phyloP scores from a whole-genome alignment of 441 rosid species.

The Manihot esculenta region DNA sequence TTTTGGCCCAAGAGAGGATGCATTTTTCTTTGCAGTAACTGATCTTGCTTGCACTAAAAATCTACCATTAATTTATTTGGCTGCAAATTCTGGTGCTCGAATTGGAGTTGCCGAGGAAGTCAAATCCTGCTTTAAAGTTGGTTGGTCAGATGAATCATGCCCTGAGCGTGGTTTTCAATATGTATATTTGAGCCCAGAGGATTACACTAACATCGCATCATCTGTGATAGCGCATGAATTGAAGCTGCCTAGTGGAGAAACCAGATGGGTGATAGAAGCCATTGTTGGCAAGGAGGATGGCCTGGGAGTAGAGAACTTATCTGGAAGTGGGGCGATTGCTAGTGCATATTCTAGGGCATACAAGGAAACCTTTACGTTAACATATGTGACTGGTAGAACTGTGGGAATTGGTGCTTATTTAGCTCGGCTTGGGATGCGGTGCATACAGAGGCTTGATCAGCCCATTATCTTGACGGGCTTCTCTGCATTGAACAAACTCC shows the following conservation, averaged over 20 bases:
- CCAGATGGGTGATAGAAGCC: constrained; percentile 93
- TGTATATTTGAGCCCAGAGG: constrained; percentile 76
- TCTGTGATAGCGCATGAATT: constrained; percentile 91
- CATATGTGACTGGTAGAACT: constrained; percentile 96
- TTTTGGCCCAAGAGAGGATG: constrained; percentile 98
- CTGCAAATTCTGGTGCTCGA: constrained; percentile 99
- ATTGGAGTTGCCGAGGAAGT: constrained; percentile 99
- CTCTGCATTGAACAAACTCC: constrained; percentile 97
- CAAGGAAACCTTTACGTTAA: constrained; percentile 91
- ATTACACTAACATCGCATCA: constrained; percentile 61
- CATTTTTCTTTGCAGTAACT: constrained; percentile 92
- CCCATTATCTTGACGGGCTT: constrained; percentile 99
- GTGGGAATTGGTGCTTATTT: constrained; percentile 99
- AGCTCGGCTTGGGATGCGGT: constrained; percentile 98
- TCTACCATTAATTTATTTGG: constrained; percentile 93
- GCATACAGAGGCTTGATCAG: constrained; percentile 99
- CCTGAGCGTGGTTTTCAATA: constrained; percentile 98
- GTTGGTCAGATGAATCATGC: constrained; percentile 85
- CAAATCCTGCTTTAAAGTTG: constrained; percentile 83
- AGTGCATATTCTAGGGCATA: constrained; percentile 98
- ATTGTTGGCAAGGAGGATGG: constrained; percentile 98
- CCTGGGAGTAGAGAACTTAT: constrained; percentile 92
- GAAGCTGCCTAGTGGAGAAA: constrained; percentile 75
- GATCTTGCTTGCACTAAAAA: constrained; percentile 91
- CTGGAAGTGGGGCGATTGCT: constrained; percentile 99